Base-by-base conservation (phyloP, 345 rosid species). In the Acer negundo region DNA sequence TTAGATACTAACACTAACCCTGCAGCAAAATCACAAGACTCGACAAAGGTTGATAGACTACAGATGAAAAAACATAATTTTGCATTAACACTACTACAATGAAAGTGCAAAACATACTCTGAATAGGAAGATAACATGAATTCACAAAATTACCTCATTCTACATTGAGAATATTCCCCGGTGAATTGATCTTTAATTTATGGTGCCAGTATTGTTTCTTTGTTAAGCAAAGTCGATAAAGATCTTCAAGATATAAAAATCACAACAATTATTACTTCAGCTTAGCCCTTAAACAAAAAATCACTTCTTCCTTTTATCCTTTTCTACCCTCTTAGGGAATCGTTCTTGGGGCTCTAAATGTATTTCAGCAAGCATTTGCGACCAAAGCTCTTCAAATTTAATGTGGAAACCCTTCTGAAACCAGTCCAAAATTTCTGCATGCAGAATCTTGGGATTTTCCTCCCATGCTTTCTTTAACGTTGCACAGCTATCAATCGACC, bases 341-440 rank as follows among this genome's bases (percentile, higher is more conserved):
- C 84, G 86, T 70, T 88, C 82, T 26, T 2, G 72, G 55, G 81
- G 83, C 40, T 78, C 85, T 70, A 87, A 80, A 20, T 56, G 74
- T 55, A 80, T 87, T 78, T 94, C 95, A 6, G 56, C 53, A 11
- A 78, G 81, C 97, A 93, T 90, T 64, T 74, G 74, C 12, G 81
- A 81, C 98, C 97, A 94, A 59, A 93, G 85, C 58, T 59, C 85
- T 47, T 79, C 88, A 72, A 90, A 89, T 69, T 83, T 77, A 64
- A 68, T 13, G 6, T 79, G 86, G 75, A 85, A 88, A 68, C 84
- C 81, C 77, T 84, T 86, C 85, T 88, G 92, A 89, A 94, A 94
- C 95, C 98, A 94, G 71, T 77, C 85, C 71, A 80, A 35, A 70
- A 94, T 86, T 80, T 93, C 97, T 0, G 78, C 49, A 69, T 86